Base-by-base conservation (phyloP, 306 rosid genomes). In the Cyamopsis tetragonoloba region DNA sequence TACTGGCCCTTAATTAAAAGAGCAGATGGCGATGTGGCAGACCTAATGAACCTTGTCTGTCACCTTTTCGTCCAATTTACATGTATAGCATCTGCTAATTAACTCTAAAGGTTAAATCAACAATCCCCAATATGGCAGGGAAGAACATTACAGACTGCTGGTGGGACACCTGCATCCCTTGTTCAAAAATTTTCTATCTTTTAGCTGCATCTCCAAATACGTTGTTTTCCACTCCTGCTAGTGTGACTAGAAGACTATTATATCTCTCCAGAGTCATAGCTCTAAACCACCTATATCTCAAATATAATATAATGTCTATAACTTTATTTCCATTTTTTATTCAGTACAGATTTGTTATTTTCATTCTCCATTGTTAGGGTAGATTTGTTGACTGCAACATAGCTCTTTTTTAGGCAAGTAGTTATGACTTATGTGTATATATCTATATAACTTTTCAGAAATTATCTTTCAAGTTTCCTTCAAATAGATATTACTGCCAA, bases 401-500 rank as follows among this genome's bases (percentile, higher is more conserved):
- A n/a, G n/a, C n/a, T n/a, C n/a, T n/a, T n/a, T n/a, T n/a, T n/a
- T n/a, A n/a, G n/a, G n/a, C n/a, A n/a, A n/a, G n/a, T n/a, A n/a
- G n/a, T n/a, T n/a, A n/a, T n/a, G n/a, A n/a, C n/a, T n/a, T n/a
- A n/a, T n/a, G n/a, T n/a, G n/a, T n/a, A n/a, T n/a, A n/a, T n/a
- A n/a, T n/a, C n/a, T n/a, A n/a, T n/a, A n/a, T n/a, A n/a, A n/a
- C n/a, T n/a, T n/a, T n/a, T n/a, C n/a, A n/a, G n/a, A n/a, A n/a
- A n/a, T n/a, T n/a, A n/a, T n/a, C n/a, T n/a, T n/a, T n/a, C n/a
- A n/a, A n/a, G n/a, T n/a, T n/a, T n/a, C n/a, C n/a, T n/a, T n/a
- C n/a, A n/a, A 62, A 22, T 41, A 60, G 62, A 59, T 72, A 47
- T 41, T 20, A n/a, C 71, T 23, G 51, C 62, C 42, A 24, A 30